Evolutionary conservation across 2,329 filamentous ascomycete genomes (phyloP).

Genomic region (Lecanosticta acicola): DNA sequence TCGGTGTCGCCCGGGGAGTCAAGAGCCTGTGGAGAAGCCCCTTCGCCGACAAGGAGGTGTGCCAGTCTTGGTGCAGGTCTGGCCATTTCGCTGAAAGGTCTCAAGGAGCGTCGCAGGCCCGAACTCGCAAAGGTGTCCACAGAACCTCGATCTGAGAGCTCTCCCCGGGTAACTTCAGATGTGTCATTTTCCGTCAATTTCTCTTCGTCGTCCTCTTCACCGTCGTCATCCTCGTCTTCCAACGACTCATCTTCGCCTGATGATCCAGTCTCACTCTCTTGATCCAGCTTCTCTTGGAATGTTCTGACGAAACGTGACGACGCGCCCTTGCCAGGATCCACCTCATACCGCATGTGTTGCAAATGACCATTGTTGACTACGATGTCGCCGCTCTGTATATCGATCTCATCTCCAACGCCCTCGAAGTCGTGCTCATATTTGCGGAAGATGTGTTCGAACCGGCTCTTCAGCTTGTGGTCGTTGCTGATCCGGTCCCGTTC

Average conservation of each 20-base stretch:
- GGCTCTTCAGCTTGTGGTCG: conserved; percentile 68
- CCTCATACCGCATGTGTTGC: conserved; percentile 54
- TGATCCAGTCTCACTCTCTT: conserved; percentile 23
- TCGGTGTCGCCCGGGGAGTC: conserved; percentile 2
- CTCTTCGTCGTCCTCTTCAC: conserved; percentile 5
- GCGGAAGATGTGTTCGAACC: conserved; percentile 80
- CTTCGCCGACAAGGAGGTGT: conserved; percentile 16
- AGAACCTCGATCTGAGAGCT: too few relatives aligned
- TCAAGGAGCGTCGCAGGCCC: not conserved
- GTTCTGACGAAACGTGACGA: conserved; percentile 29
- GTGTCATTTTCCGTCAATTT: not conserved
- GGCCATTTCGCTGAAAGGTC: not conserved
- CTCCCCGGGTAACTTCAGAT: too few relatives aligned
- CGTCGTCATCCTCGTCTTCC: conserved; percentile 28
- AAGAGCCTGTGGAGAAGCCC: conserved; percentile 4
- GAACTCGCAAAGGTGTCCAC: not conserved
- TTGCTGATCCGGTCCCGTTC: conserved; percentile 41
- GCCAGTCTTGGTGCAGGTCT: conserved; percentile 16
- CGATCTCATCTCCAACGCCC: conserved; percentile 81
- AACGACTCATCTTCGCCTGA: conserved; percentile 33
- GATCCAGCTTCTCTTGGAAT: conserved; percentile 31
- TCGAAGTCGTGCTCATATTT: conserved; percentile 70
- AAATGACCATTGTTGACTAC: conserved; percentile 91
- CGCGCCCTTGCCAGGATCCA: conserved; percentile 41
- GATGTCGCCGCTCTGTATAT: conserved; percentile 72